A percentile compares a stretch with the other conserved stretches of the same genome.
phyloP scores from a whole-genome alignment of 495 filamentous ascomycete species.

The Polyplosphaeria fusca region DNA sequence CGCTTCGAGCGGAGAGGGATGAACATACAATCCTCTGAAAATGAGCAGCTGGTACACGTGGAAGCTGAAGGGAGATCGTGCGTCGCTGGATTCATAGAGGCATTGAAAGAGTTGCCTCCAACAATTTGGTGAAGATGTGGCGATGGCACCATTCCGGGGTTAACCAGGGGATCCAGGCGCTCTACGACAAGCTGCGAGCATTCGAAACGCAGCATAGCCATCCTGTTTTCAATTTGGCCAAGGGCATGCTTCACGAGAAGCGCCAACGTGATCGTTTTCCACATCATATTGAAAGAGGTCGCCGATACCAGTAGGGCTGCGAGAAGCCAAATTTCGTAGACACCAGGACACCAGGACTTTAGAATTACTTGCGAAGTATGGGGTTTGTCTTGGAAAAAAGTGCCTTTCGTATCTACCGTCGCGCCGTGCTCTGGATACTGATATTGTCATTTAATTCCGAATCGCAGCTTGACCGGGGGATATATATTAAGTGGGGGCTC shows the following conservation, averaged over 20 bases:
- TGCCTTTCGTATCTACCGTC: background rate
- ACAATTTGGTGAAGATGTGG: conserved; percentile 32
- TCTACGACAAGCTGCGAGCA: conserved; percentile 31
- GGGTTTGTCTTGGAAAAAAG: conserved; percentile 11
- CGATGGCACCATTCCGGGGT: conserved; percentile 24
- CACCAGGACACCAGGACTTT: too few species aligned
- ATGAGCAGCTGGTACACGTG: conserved; percentile 29
- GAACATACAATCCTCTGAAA: conserved; percentile 28
- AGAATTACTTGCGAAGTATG: background rate
- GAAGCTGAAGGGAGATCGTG: conserved; percentile 22
- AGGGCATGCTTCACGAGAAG: conserved; percentile 13
- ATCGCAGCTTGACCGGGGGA: conserved; percentile 1
- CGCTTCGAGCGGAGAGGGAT: too few species aligned
- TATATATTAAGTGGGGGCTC: conserved; percentile 11
- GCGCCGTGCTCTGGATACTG: conserved; percentile 1
- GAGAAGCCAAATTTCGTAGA: background rate
- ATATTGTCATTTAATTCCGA: conserved; percentile 8
- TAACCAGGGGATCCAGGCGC: conserved; percentile 26
- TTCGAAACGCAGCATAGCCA: conserved; percentile 25
- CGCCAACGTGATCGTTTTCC: conserved; percentile 14
- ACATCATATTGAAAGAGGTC: conserved; percentile 14
- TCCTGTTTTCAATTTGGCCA: background rate
- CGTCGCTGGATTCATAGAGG: conserved; percentile 19
- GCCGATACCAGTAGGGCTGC: background rate
- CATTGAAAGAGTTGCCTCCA: conserved; percentile 29